These are phyloP conservation scores for Akanthomyces lecanii DNA, from an alignment of 2,329 filamentous ascomycete species.

Conservation along the genomic window DNA sequence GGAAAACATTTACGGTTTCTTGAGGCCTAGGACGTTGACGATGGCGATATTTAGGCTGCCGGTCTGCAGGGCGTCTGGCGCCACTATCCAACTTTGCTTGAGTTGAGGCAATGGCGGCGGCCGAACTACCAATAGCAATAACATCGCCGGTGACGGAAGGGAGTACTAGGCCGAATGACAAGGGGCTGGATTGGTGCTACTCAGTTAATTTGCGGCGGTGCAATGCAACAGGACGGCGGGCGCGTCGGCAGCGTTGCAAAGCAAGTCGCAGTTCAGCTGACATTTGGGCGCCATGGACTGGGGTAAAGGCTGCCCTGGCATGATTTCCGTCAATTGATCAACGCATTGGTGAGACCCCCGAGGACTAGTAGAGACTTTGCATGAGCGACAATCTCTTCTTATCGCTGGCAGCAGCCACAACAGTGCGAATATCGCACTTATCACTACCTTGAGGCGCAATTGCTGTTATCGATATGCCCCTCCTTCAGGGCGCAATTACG, in stretches of 20 bases:
- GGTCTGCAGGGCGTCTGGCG: not conserved
- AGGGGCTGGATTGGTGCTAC: not conserved
- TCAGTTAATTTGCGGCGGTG: not conserved
- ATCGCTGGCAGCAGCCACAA: not conserved
- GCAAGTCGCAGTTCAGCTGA: conserved; percentile 2
- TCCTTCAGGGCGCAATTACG: not conserved
- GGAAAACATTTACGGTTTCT: not conserved
- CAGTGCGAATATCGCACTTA: not conserved
- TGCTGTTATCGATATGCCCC: conserved; percentile 14
- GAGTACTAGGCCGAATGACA: not conserved
- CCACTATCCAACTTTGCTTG: not conserved
- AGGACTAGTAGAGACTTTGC: not conserved
- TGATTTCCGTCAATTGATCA: not conserved
- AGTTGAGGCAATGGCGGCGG: not conserved
- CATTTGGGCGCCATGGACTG: not conserved
- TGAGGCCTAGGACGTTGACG: not conserved
- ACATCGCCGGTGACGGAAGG: not conserved
- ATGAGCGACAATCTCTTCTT: not conserved
- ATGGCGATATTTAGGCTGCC: not conserved
- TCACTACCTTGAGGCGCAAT: not conserved
- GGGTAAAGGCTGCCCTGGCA: not conserved
- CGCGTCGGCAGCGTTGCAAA: conserved; percentile 5
- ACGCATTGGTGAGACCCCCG: not conserved
- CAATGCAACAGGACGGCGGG: not conserved
- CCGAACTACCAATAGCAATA: not conserved